Conservation (phyloP, 345 rosid species). For the Carallia brachiata region DNA sequence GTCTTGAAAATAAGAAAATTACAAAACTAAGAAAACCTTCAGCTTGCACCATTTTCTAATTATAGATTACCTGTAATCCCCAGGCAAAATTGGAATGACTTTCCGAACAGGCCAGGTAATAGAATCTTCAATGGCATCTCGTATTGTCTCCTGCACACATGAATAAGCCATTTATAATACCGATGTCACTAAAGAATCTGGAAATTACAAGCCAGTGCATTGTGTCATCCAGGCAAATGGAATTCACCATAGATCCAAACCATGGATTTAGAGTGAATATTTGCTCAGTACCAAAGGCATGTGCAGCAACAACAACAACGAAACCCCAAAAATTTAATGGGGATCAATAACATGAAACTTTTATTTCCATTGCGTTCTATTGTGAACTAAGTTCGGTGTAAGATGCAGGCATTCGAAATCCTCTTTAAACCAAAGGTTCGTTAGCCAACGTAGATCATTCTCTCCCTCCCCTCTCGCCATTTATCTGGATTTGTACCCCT, state of each 20-base stretch:
- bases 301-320: too few relatives aligned
- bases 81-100: constrained; percentile 93
- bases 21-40: constrained; percentile 13
- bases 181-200: background rate
- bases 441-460: too few relatives aligned
- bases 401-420: too few relatives aligned
- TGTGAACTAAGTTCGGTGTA: too few relatives aligned
- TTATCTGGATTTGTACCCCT: too few relatives aligned
- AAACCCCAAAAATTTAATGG: too few relatives aligned
- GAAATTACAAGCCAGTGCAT: background rate
- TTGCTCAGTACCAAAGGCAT: too few relatives aligned
- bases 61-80: constrained; percentile 78
- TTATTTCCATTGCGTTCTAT: too few relatives aligned
- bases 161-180: constrained; percentile 11
- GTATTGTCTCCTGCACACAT: constrained; percentile 70
- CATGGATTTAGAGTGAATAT: background rate
- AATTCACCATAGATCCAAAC: background rate
- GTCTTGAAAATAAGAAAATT: background rate
- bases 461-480: too few relatives aligned
- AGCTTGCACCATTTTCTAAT: background rate
- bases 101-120: constrained; percentile 99
- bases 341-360: too few relatives aligned
- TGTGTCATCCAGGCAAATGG: background rate
- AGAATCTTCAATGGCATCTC: constrained; percentile 91
- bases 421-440: too few relatives aligned